Evolutionary conservation across 495 filamentous ascomycete species (phyloP), one percentile per base, ranked within the genome.

Genomic region (Glarea lozoyensis): DNA sequence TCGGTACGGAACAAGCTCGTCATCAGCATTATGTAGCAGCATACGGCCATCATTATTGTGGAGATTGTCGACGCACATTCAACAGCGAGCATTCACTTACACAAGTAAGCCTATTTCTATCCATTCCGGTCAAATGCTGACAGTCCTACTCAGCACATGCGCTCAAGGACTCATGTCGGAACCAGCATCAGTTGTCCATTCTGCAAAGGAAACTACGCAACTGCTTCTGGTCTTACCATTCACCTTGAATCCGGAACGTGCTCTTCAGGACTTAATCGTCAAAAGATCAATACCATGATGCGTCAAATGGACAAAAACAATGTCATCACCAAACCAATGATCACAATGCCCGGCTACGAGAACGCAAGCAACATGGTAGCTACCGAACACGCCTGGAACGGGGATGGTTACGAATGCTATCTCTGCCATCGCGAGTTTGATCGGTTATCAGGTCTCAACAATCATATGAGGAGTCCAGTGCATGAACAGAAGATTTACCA

Each of bases 161-260:
- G 55, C 34, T 60, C 58, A 17, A 36, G 45, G n/a, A 42, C 48
- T 20, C 58, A 60, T 40, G 39, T 46, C n/a, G 56, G 58, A 1
- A 42, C 42, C 19, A 48, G 43, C n/a, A 55, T 59, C 24, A 42
- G 53, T 36, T 60, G 58, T 22, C 56, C 56, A 9, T 58, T 43
- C 33, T 60, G 58, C 39, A 40, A 51, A 2, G 31, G 34, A 20
- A 40, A 21, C 19, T 60, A 50, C 40, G 29, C 43, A 13, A 60
- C 52, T 9, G 47, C 57, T 9, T 52, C 56, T 16, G 58, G 50
- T 23, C 42, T 57, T 20, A 49, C 42, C 9, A 48, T 54, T 20
- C 57, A 55, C 29, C 53, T 60, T 22, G 58, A 60, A 37, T 59
- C 56, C 17, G 51, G 50, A 17, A 37, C 7, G 31, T 60, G 58